These are phyloP conservation scores for Picea mariana DNA, from an alignment of 83 land plant species.

Conservation along the genomic window DNA sequence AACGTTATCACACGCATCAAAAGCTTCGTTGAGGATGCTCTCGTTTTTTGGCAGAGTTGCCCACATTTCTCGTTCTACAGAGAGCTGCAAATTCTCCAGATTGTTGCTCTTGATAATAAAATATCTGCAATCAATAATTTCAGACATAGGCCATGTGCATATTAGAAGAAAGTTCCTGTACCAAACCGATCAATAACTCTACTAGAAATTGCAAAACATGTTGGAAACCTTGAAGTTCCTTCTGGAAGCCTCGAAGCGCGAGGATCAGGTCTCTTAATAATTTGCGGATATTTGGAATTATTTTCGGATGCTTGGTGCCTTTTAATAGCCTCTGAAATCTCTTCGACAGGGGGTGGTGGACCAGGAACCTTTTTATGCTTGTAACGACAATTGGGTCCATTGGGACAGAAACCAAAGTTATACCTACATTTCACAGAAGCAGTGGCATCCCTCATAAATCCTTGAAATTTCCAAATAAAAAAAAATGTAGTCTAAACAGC, in stretches of 20 bases:
- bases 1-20: slow-evolving; percentile 37
- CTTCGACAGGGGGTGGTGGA: background rate
- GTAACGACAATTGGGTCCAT: background rate
- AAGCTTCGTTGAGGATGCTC: slow-evolving; percentile 44
- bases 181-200: too few relatives aligned
- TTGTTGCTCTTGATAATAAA: slow-evolving; percentile 47
- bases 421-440: background rate
- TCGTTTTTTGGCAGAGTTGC: slow-evolving; percentile 46
- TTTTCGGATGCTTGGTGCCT: background rate
- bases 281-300: too few relatives aligned
- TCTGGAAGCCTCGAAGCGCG: too few relatives aligned
- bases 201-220: too few relatives aligned
- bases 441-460: background rate
- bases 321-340: background rate
- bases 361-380: background rate
- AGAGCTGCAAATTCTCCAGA: slow-evolving; percentile 36
- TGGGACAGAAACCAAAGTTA: background rate
- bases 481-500: too few relatives aligned
- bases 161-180: too few relatives aligned
- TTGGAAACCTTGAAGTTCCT: too few relatives aligned
- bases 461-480: background rate
- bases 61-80: slow-evolving; percentile 42
- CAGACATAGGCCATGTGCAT: too few relatives aligned
- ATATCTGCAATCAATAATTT: slow-evolving; percentile 20
- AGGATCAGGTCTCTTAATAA: too few relatives aligned